Base-by-base conservation (phyloP, 805 yeast genomes). In the Cyberlindnera americana region DNA sequence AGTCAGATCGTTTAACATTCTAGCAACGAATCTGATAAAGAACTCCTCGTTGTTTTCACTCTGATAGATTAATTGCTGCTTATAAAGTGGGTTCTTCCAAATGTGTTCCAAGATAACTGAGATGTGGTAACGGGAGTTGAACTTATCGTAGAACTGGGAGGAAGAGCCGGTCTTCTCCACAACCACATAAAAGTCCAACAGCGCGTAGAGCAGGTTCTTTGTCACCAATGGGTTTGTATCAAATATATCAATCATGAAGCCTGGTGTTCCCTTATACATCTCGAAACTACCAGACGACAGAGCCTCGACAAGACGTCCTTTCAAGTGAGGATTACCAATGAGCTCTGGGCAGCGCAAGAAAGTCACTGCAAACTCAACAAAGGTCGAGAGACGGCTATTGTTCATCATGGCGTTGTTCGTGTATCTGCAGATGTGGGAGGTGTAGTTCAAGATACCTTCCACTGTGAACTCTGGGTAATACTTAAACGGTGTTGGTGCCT, bases 151-250 rank as follows among this genome's bases (percentile, higher is more conserved):
- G 58, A 91, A 93, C 62, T 93, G 98, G 0, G 95, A 80, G 7
- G 91, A 81, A 2, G 96, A 83, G 9, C 99, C 99, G 0, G 99
- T 93, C 55, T 86, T 89, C 60, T 93, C 99, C 36, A 91, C 90
- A 72, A 86, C 87, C 25, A 93, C 95, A 60, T 91, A 93, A 46
- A 89, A 84, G 53, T 88, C 95, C 62, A 93, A 72, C 41, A 93
- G 70, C 1, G 96, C 84, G 54, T 86, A 89, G 41, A 93, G 67
- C 47, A 93, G 59, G 58, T 89, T 78, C 27, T 79, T 68, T 22
- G 67, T 64, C 2, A 88, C 82, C 17, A 83, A 53, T 38, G 74
- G 72, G 52, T 88, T 80, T 10, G 77, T 66, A 51, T 73, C 79
- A 60, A 88, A 79, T 7, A 82, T 69, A 6, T 71, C 70, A 46